These are phyloP conservation scores for Coriaria nepalensis DNA, from an alignment of 306 rosid genomes.

Conservation along the genomic window DNA sequence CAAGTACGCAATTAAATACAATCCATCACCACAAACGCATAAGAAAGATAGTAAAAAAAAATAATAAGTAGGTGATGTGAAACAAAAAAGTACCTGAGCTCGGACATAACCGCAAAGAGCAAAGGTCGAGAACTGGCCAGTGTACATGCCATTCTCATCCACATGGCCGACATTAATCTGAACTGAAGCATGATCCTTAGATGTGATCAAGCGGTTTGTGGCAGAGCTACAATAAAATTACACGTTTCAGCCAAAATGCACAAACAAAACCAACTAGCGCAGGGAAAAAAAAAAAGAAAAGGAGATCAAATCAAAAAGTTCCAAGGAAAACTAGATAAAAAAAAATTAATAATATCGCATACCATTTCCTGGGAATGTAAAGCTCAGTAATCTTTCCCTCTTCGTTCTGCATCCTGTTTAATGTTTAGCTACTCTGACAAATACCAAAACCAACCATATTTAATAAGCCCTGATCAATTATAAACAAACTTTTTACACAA, in stretches of 20 bases:
- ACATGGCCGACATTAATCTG: constrained; percentile 67
- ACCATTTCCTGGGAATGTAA: constrained; percentile 43
- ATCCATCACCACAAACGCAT: background rate
- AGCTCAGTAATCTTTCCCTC: constrained; percentile 36
- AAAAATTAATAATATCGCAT: background rate
- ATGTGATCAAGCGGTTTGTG: constrained; percentile 59
- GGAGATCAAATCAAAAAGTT: background rate
- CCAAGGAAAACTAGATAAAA: background rate
- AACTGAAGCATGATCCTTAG: constrained; percentile 74
- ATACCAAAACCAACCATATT: too few relatives aligned
- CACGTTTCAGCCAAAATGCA: constrained; percentile 2
- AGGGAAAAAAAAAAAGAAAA: background rate
- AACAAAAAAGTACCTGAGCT: constrained; percentile 43
- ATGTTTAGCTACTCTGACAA: too few relatives aligned
- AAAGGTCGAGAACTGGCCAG: constrained; percentile 51
- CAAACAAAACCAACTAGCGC: background rate
- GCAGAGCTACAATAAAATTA: constrained; percentile 38
- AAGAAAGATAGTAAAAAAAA: background rate
- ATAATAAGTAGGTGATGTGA: background rate
- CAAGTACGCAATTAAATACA: background rate
- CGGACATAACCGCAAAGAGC: constrained; percentile 69
- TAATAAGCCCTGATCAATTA: too few relatives aligned
- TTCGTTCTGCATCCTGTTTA: constrained; percentile 33
- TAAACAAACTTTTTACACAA: too few relatives aligned
- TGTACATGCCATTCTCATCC: constrained; percentile 61